phyloP scores from a whole-genome alignment of 495 filamentous ascomycete genomes.

The Letharia lupina region DNA sequence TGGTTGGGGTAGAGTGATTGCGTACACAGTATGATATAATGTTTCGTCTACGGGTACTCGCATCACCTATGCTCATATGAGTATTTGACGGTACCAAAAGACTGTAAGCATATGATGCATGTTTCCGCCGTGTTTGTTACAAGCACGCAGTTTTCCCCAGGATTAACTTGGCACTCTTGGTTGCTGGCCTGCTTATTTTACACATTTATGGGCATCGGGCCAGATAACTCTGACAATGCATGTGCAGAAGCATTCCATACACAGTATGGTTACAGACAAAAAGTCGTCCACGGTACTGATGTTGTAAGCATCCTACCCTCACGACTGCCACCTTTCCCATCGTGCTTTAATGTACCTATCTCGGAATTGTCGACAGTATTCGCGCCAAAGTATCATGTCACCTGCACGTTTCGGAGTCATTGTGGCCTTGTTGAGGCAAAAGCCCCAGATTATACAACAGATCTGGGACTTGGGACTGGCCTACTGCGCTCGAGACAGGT shows the following conservation, averaged over 20 bases:
- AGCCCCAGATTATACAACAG: no score
- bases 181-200: background rate
- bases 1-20: background rate
- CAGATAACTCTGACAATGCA: background rate
- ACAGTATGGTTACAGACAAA: background rate
- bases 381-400: conserved; percentile 31
- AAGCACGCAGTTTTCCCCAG: background rate
- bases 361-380: conserved; percentile 40
- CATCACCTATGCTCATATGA: background rate
- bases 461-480: no score
- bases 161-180: background rate
- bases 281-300: background rate
- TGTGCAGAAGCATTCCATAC: background rate
- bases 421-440: no score
- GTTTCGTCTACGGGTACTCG: background rate
- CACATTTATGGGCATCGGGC: background rate
- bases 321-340: conserved; percentile 21
- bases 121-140: background rate
- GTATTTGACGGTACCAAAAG: background rate
- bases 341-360: conserved; percentile 42
- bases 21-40: background rate
- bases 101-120: background rate
- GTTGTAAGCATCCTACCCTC: background rate
- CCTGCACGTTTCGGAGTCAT: no score
- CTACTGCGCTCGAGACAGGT: no score